Conservation (phyloP, 495 filamentous ascomycete species). For the Penicillium coprophilum region DNA sequence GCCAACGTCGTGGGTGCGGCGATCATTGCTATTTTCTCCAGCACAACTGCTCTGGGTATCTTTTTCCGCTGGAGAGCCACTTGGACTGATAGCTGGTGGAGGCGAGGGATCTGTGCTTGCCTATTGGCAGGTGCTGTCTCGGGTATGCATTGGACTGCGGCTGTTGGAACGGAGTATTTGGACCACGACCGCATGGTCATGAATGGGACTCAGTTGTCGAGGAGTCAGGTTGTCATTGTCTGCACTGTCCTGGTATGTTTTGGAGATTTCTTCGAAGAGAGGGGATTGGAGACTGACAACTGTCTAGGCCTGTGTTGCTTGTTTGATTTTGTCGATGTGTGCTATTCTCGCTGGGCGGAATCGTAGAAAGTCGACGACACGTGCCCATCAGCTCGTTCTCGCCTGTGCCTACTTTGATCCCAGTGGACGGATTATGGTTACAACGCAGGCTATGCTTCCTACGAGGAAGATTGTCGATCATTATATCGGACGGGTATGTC, state of each 20-base stretch:
- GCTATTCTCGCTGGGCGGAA: slow-evolving; percentile 57
- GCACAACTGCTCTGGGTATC: slow-evolving; percentile 62
- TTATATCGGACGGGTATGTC: slow-evolving; percentile 64
- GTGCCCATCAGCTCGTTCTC: slow-evolving; percentile 76
- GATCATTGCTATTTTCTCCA: slow-evolving; percentile 69
- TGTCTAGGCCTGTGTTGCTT: slow-evolving; percentile 56
- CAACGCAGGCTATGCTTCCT: slow-evolving; percentile 76
- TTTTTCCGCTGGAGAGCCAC: slow-evolving; percentile 76
- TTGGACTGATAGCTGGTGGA: slow-evolving; percentile 80
- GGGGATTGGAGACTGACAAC: slow-evolving; percentile 16
- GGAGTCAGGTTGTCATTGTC: slow-evolving; percentile 61
- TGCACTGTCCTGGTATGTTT: slow-evolving; percentile 60
- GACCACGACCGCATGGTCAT: slow-evolving; percentile 32
- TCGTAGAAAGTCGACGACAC: slow-evolving; percentile 54
- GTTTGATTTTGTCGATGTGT: slow-evolving; percentile 55
- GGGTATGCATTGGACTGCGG: slow-evolving; percentile 87
- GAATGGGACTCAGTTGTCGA: slow-evolving; percentile 42
- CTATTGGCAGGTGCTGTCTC: slow-evolving; percentile 72
- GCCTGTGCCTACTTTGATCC: slow-evolving; percentile 74
- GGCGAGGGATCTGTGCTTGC: slow-evolving; percentile 61
- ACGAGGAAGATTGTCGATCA: slow-evolving; percentile 75
- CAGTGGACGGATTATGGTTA: slow-evolving; percentile 75
- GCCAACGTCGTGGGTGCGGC: slow-evolving; percentile 66
- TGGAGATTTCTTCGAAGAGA: background rate
- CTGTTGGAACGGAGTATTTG: slow-evolving; percentile 67